phyloP scores from a whole-genome alignment of 2,329 filamentous ascomycete genomes.

The Nigrograna mackinnonii region DNA sequence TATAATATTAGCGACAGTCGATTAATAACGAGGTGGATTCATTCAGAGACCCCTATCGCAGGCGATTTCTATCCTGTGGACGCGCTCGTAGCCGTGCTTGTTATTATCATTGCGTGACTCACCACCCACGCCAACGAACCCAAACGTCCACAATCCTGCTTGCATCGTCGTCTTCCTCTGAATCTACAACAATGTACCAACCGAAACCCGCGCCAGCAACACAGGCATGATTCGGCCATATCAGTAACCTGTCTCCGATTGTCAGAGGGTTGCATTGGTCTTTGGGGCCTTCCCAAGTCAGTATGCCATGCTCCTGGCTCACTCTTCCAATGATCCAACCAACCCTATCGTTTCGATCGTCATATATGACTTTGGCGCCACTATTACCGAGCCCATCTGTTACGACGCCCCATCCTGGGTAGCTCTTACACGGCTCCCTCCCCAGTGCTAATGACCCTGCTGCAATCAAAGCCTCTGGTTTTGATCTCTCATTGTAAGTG shows the following conservation, averaged over 20 bases:
- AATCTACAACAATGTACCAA: constrained; percentile 77
- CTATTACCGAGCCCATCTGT: constrained; percentile 57
- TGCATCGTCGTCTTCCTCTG: constrained; percentile 54
- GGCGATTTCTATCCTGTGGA: too few species aligned
- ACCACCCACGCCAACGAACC: constrained; percentile 74
- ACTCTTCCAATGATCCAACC: constrained; percentile 72
- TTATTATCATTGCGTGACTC: too few species aligned
- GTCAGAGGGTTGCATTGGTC: constrained; percentile 51
- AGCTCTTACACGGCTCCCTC: constrained; percentile 72
- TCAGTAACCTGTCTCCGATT: constrained; percentile 68
- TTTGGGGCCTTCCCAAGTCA: constrained; percentile 60
- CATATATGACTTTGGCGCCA: constrained; percentile 21
- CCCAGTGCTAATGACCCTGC: constrained; percentile 72
- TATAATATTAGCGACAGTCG: too few species aligned
- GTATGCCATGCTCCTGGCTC: constrained; percentile 77
- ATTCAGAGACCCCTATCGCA: too few species aligned
- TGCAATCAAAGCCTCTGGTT: constrained; percentile 69
- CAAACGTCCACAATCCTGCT: constrained; percentile 74
- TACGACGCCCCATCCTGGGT: constrained; percentile 72
- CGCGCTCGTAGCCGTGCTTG: too few species aligned
- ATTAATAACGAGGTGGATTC: too few species aligned
- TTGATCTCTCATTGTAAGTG: constrained; percentile 56
- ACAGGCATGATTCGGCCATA: constrained; percentile 84
- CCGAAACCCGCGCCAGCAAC: constrained; percentile 72
- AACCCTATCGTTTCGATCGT: constrained; percentile 31